phyloP scores from a whole-genome alignment of 768 basidiomycete genomes.

The Sutorius australiensis region DNA sequence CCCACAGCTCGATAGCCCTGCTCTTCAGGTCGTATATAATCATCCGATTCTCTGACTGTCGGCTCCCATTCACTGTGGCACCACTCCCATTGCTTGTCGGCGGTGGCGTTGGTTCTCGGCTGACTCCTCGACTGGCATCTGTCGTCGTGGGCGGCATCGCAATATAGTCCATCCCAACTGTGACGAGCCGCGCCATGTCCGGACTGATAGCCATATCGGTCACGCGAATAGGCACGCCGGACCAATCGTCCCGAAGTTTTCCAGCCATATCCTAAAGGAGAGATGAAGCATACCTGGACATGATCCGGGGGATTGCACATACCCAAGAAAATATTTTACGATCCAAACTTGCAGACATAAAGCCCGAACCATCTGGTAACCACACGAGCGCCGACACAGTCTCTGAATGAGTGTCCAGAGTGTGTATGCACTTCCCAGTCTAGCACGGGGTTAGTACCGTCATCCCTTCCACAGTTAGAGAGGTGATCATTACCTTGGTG shows the following conservation, averaged over 20 bases:
- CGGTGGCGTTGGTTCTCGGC: conserved; percentile 35
- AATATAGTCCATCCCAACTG: conserved; percentile 66
- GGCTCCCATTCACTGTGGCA: conserved; percentile 31
- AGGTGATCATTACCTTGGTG: conserved; percentile 55
- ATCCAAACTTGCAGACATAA: conserved; percentile 87
- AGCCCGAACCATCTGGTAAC: conserved; percentile 85
- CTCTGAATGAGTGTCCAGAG: conserved; percentile 70
- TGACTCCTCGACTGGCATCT: conserved; percentile 26
- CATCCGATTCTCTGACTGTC: conserved; percentile 55
- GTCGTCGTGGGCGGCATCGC: conserved; percentile 19
- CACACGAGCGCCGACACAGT: conserved; percentile 84
- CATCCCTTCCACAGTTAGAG: neutral
- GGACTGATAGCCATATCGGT: conserved; percentile 86
- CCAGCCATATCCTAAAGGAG: conserved; percentile 66
- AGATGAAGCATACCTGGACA: conserved; percentile 8
- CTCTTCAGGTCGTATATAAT: conserved; percentile 74
- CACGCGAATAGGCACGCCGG: conserved; percentile 69
- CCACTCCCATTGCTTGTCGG: conserved; percentile 33
- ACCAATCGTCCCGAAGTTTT: conserved; percentile 67
- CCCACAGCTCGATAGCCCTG: conserved; percentile 67
- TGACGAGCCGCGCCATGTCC: conserved; percentile 77
- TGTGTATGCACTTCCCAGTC: conserved; percentile 71
- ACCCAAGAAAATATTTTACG: conserved; percentile 84
- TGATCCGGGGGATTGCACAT: conserved; percentile 22
- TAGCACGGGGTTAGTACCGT: conserved; percentile 30